Base-by-base conservation (phyloP, 805 yeast species). In the Yamadazyma ubonensis region DNA sequence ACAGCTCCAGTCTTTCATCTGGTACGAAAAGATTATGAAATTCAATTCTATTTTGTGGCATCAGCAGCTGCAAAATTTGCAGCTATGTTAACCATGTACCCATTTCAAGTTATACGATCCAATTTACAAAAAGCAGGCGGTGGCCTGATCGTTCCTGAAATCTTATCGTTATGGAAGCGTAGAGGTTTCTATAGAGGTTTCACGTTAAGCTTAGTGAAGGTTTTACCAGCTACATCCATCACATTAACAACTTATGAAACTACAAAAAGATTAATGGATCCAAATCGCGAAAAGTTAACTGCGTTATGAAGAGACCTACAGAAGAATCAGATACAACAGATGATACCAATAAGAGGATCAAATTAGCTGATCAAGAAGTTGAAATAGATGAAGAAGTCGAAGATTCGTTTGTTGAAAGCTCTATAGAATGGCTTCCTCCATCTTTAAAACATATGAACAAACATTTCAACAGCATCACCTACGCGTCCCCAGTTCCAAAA, bases 191-290 rank as follows among this genome's bases (percentile, higher is more conserved):
- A 93, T 58, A 82, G 84, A 49, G 99, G 99, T 0, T 60, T 93
- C 12, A 63, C 78, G 2, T 83, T 96, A 1, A 90, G 89, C 48
- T 55, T 91, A 12, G 43, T 86, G 1, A 69, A 98, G 33, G 96
- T 91, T 0, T 72, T 93, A 4, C 99, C 99, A 0, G 89, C 96
- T 1, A 90, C 97, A 3, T 86, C 96, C 55, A 76, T 90, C 9
- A 93, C 98, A 0, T 88, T 93, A 57, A 70, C 84, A 4, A 85
- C 85, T 4, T 93, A 93, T 54, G 99, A 93, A 56, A 69, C 74
- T 28, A 66, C 77, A 11, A 61, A 55, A 49, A 50, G 26, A 23
- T 23, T 23, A 23, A 6, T 23, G 9, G n/a, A 12, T 23, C 12
- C 9, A 23, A 23, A 23, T 23, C 26, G 26, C 26, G 26, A 6